Base-by-base conservation (phyloP, 208 protist species). In the Trypanosoma boissoni region DNA sequence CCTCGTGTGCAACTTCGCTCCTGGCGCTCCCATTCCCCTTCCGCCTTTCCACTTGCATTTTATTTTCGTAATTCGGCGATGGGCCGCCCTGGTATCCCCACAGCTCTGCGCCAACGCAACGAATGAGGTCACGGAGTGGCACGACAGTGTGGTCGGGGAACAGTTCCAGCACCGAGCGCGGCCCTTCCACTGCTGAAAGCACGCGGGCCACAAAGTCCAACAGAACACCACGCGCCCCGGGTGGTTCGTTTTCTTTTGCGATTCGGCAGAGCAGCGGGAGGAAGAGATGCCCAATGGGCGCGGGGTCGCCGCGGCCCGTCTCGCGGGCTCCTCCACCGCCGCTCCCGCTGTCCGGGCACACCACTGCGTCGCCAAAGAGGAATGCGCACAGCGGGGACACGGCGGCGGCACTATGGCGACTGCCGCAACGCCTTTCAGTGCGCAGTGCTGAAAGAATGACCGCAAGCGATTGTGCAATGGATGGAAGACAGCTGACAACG, bases 191-290 rank as follows among this genome's bases (percentile, higher is more conserved):
- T 28, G 86, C 74, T 14, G 69, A 41, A 7, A 90, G 58, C 20
- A 93, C 31, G 3, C 64, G 65, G 9, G 62, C 45, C 7, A 93
- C 64, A 49, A 90, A 89, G 21, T 50, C 46, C 9, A 93, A 68
- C 14, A 93, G 76, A 45, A 88, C 68, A 24, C 41, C 42, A 12
- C 82, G 72, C 18, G 73, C 45, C 0, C 82, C 82, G 6, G 65
- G 58, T 28, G 86, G 81, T 43, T 82, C 54, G 67, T 93, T 72
- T 23, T 80, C 77, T 68, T 87, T 90, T 7, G 80, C 83, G 64
- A 80, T 86, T 64, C 83, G 74, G 61, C 86, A 93, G 31, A 93
- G 64, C 1, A 68, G 68, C 20, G 86, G 57, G 18, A 93, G 49
- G 44, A 93, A 88, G 8, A 76, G 56, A 37, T 68, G 45, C 41